A percentile compares a stretch with the other conserved stretches of the same genome.
These are phyloP conservation scores for Umbelopsis ramanniana DNA, from an alignment of 192 early-diverging fungal genomes.

Conservation along the genomic window DNA sequence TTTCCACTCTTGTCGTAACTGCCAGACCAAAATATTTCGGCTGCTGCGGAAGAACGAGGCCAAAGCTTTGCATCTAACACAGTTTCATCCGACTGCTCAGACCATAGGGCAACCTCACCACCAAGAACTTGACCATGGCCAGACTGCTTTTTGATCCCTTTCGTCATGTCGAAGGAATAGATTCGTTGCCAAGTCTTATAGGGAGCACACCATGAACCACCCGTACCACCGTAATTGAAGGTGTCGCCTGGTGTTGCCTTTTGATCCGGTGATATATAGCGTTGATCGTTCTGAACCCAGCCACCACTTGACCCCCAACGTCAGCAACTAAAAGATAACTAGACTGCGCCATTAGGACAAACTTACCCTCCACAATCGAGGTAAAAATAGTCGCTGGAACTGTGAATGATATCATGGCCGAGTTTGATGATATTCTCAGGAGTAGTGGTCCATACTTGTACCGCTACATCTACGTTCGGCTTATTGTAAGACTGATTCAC, in stretches of 20 bases:
- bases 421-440: slow-evolving; percentile 56
- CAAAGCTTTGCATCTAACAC: slow-evolving; percentile 68
- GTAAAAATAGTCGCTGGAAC: slow-evolving; percentile 66
- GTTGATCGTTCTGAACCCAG: slow-evolving; percentile 66
- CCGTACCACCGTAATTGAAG: slow-evolving; percentile 48
- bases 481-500: no score
- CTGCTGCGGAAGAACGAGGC: slow-evolving; percentile 69
- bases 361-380: slow-evolving; percentile 65
- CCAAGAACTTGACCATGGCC: slow-evolving; percentile 67
- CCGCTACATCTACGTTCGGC: slow-evolving; percentile 51
- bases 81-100: slow-evolving; percentile 64
- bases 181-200: slow-evolving; percentile 78
- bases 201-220: slow-evolving; percentile 75
- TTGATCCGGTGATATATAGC: slow-evolving; percentile 50
- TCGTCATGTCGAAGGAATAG: slow-evolving; percentile 67
- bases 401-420: slow-evolving; percentile 69
- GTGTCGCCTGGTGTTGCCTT: slow-evolving; percentile 27
- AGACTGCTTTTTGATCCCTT: slow-evolving; percentile 50
- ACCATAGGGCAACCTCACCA: slow-evolving; percentile 72
- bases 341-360: neutral
- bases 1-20: slow-evolving; percentile 50
- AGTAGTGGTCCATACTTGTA: slow-evolving; percentile 70
- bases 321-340: neutral
- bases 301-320: slow-evolving; percentile 25
- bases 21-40: slow-evolving; percentile 75